phyloP scores from a whole-genome alignment of 2,329 filamentous ascomycete species.

The Rhynchosporium graminicola region DNA sequence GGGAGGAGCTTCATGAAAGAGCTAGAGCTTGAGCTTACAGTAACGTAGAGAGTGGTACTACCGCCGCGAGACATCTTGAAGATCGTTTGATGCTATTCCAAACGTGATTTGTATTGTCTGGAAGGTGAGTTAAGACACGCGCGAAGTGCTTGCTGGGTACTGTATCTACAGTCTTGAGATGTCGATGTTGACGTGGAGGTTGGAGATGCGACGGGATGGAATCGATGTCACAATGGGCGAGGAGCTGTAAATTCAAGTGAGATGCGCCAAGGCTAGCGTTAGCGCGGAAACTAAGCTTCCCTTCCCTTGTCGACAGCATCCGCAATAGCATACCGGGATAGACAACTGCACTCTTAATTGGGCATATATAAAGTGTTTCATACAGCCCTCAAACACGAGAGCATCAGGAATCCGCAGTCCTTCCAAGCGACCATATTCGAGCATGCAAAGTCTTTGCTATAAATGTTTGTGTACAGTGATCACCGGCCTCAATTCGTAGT shows the following conservation, averaged over 20 bases:
- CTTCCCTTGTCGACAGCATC: too few relatives aligned
- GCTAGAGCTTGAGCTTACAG: conserved; percentile 43
- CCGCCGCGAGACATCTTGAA: conserved; percentile 84
- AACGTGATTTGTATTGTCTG: background rate
- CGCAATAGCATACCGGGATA: too few relatives aligned
- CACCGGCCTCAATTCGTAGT: too few relatives aligned
- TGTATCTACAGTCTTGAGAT: background rate
- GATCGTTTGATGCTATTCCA: background rate
- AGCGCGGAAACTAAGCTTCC: too few relatives aligned
- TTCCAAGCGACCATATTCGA: too few relatives aligned
- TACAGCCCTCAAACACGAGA: too few relatives aligned
- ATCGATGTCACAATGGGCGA: background rate
- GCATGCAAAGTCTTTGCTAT: too few relatives aligned
- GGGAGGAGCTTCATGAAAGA: background rate
- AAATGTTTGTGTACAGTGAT: too few relatives aligned
- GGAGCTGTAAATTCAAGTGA: background rate
- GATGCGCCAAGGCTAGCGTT: background rate
- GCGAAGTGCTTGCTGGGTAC: conserved; percentile 8
- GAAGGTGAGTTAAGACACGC: conserved; percentile 3
- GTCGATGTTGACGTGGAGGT: conserved; percentile 1
- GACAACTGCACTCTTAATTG: too few relatives aligned
- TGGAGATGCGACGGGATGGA: background rate
- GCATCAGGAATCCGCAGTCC: too few relatives aligned
- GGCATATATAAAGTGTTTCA: too few relatives aligned
- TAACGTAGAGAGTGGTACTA: conserved; percentile 95